phyloP scores from a whole-genome alignment of 768 basidiomycete species.

The Suillus subalutaceus region DNA sequence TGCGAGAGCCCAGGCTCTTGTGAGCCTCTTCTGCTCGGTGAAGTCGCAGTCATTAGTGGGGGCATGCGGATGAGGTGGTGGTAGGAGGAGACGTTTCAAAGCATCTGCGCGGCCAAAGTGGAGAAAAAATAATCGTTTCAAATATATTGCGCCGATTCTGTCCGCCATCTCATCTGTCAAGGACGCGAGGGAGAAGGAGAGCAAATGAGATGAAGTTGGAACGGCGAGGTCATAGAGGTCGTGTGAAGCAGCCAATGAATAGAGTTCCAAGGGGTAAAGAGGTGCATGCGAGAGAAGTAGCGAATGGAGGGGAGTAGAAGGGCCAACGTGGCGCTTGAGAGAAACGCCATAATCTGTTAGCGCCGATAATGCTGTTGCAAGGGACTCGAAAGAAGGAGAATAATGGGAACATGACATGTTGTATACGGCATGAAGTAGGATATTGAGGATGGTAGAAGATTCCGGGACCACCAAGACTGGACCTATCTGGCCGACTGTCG shows the following conservation, averaged over 20 bases:
- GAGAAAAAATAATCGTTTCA: constrained; percentile 81
- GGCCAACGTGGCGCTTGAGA: constrained; percentile 47
- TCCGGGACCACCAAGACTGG: constrained; percentile 64
- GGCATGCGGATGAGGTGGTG: constrained; percentile 77
- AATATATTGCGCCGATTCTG: constrained; percentile 73
- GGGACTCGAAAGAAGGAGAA: constrained; percentile 63
- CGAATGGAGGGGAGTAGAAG: constrained; percentile 57
- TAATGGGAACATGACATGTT: constrained; percentile 76
- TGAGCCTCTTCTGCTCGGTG: constrained; percentile 75
- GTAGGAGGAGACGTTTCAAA: constrained; percentile 73
- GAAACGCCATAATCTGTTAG: constrained; percentile 64
- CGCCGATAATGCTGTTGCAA: constrained; percentile 57
- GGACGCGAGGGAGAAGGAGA: constrained; percentile 67
- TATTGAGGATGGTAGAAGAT: constrained; percentile 63
- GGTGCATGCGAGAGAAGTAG: constrained; percentile 71
- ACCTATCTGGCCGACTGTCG: constrained; percentile 45
- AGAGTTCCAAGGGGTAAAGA: constrained; percentile 68
- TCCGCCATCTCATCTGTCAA: constrained; percentile 72
- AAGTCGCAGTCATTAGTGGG: constrained; percentile 72
- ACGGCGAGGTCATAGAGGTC: constrained; percentile 77
- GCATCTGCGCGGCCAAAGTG: constrained; percentile 85
- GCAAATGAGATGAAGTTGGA: constrained; percentile 71
- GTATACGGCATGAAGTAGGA: constrained; percentile 74
- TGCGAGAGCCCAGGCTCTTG: constrained; percentile 81
- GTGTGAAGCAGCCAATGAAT: constrained; percentile 67